Base-by-base conservation (phyloP, 805 yeast genomes). In the Candida ascalaphidarum region DNA sequence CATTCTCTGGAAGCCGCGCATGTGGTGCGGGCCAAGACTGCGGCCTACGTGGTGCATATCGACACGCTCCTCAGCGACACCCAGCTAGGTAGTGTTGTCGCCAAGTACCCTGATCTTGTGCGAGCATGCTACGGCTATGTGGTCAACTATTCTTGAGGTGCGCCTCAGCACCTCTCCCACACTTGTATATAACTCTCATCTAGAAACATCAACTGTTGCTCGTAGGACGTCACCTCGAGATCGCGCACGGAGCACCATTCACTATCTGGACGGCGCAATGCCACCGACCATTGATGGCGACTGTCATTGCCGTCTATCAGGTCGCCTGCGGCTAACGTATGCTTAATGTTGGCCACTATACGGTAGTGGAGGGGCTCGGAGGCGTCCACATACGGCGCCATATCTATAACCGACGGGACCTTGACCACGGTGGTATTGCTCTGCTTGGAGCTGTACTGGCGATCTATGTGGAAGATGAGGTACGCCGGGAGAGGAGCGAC, bases 161-260 rank as follows among this genome's bases (percentile, higher is more conserved):
- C 11, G 12, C 18, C 21, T 5, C 5, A 14, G n/a, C 10, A 30
- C 26, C 47, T 51, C 36, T 70, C 66, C 88, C 92, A 81, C 8
- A 82, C 55, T 48, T 81, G 89, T 15, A 83, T 52, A 48, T 70
- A 74, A 19, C 73, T 67, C 40, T 79, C 82, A 22, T 66, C 62
- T 17, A 81, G 47, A 42, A 80, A 77, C 31, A 83, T 40, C 22
- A 80, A 55, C 35, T 78, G 85, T 28, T 59, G 59, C 21, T 75
- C 76, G 14, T 69, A 63, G 10, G 47, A 46, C 20, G 52, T 60
- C 1, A 72, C 64, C 9, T 52, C 44, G 27, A 73, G 51, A 41
- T 80, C 77, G 27, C 69, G 62, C 10, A 82, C 61, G 35, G 72
- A 75, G 4, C 65, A 36, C 92, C 94, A 83, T 14, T 56, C 50